These are phyloP conservation scores for Dalbergia cochinchinensis DNA, from an alignment of 306 rosid species.

Conservation along the genomic window DNA sequence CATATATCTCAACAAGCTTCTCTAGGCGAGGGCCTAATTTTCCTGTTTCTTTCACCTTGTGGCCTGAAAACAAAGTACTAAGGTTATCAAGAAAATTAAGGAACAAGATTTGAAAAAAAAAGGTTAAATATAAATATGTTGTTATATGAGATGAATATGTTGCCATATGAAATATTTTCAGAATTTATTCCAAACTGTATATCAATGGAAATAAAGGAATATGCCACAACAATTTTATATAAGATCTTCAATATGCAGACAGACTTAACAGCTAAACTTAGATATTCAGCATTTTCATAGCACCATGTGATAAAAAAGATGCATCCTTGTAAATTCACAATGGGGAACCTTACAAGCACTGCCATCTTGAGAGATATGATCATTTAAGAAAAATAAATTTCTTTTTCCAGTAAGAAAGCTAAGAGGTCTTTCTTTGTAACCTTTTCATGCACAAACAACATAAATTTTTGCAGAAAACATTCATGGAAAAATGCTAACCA, in stretches of 20 bases:
- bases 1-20: slow-evolving; percentile 94
- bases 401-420: too few species aligned
- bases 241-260: not conserved
- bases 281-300: too few species aligned
- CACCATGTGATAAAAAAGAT: not conserved
- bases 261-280: too few species aligned
- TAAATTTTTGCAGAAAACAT: not conserved
- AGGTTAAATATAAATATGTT: not conserved
- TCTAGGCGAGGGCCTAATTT: slow-evolving; percentile 88
- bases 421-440: too few species aligned
- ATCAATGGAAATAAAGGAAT: not conserved
- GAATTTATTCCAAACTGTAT: slow-evolving; percentile 20
- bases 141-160: not conserved
- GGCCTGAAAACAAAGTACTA: slow-evolving; percentile 60
- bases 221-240: not conserved
- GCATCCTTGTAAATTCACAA: not conserved
- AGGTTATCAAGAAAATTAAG: slow-evolving; percentile 28
- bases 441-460: not conserved
- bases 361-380: not conserved
- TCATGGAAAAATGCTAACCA: not conserved
- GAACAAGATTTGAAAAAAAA: not conserved
- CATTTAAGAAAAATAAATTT: too few species aligned
- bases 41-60: slow-evolving; percentile 81
- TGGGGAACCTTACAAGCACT: slow-evolving; percentile 3
- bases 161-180: not conserved